Evolutionary conservation across 495 filamentous ascomycete genomes (phyloP), one percentile per base, ranked within the genome.

Genomic region (Penicillium psychrofluorescens): DNA sequence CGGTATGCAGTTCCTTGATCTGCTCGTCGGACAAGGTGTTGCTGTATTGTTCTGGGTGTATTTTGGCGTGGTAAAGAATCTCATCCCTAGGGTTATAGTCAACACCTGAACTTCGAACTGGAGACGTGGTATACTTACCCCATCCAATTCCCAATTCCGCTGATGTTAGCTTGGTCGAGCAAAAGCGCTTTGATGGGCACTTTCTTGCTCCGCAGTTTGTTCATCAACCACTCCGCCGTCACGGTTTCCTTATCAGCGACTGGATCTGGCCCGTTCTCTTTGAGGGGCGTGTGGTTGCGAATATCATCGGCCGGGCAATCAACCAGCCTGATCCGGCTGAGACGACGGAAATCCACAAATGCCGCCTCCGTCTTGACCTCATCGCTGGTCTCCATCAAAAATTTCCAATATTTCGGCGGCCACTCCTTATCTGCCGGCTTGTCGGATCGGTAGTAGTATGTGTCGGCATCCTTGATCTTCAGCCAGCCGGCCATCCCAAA

Each of bases 111-210:
- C 29, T 28, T 2, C 11, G 27, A 39, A 22, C 22, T 22, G 3
- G 36, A 38, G 11, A 44, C 29, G 27, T n/a, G 14, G 27, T 36
- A 37, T n/a, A 57, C 75, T 48, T 68, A 82, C 78, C 80, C 89
- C 50, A 98, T 89, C 92, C 91, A 97, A 53, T 96, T 97, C 2
- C 92, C 92, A 38, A 98, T 87, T 6, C 92, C 92, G 53, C 87
- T 90, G 40, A 97, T 83, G 53, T 84, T 85, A n/a, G 77, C 72
- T 59, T 98, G 92, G 55, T 96, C 87, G 10, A 96, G 73, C 14
- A 98, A 63, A 39, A 95, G 69, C 0, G 88, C 83, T 57, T 96
- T 96, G 37, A 97, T 71, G 0, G 91, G 88, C 1, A 95, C 83
- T 43, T 78, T 84, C 43, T 89, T 89, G 32, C 71, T 80, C 35